These are phyloP conservation scores for Penicillium subrubescens DNA, from an alignment of 495 filamentous ascomycete genomes.

Conservation along the genomic window DNA sequence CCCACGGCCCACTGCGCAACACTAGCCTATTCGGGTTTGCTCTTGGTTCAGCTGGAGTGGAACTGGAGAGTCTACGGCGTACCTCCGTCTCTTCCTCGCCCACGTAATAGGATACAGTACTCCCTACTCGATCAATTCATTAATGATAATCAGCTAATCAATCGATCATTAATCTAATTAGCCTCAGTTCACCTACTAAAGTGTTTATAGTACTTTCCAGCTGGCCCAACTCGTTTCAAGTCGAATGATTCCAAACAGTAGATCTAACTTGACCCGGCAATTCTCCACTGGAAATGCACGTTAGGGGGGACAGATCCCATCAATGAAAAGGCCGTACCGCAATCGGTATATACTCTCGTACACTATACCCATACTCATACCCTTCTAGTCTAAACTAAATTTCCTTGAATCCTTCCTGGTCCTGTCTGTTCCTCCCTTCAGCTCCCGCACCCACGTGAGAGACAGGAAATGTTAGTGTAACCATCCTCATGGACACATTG, in stretches of 20 bases:
- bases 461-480: conserved; percentile 21
- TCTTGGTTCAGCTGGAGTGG: background rate
- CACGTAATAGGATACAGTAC: background rate
- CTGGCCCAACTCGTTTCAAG: background rate
- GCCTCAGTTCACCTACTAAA: background rate
- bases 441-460: conserved; percentile 22
- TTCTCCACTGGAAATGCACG: background rate
- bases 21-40: background rate
- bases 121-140: background rate
- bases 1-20: background rate
- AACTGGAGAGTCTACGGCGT: background rate
- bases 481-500: conserved; percentile 8
- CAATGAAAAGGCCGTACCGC: background rate
- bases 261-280: background rate
- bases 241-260: background rate
- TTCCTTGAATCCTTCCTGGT: background rate
- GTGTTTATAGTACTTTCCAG: background rate
- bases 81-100: background rate
- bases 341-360: background rate
- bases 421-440: background rate
- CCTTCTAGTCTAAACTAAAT: background rate
- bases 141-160: background rate
- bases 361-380: background rate
- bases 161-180: background rate
- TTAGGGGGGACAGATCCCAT: background rate